A percentile compares a stretch with the other conserved stretches of the same genome.
Evolutionary conservation across 2,329 filamentous ascomycete genomes (phyloP).

Genomic region (Arachnomyces sp.): DNA sequence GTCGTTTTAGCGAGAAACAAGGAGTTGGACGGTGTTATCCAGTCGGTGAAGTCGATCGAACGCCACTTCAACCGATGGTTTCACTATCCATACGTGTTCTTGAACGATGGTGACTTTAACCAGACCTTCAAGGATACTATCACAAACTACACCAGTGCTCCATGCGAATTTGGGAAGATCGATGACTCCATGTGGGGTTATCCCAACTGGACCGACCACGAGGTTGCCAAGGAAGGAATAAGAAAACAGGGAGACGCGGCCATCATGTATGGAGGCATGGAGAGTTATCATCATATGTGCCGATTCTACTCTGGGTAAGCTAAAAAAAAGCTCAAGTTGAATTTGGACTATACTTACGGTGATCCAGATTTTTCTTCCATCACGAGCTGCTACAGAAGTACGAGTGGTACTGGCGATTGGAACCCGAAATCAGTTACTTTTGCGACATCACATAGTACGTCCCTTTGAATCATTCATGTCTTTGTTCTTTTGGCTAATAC

Average conservation of each 20-base stretch:
- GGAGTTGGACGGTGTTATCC: slow-evolving; percentile 89
- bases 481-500: slow-evolving; percentile 22
- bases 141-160: slow-evolving; percentile 76
- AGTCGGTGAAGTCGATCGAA: slow-evolving; percentile 96
- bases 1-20: slow-evolving; percentile 94
- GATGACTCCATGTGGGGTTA: slow-evolving; percentile 88
- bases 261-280: slow-evolving; percentile 98
- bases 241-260: slow-evolving; percentile 92
- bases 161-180: slow-evolving; percentile 91
- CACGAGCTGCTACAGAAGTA: slow-evolving; percentile 92
- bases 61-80: slow-evolving; percentile 99
- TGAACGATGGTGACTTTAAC: slow-evolving; percentile 97
- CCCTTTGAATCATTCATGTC: slow-evolving; percentile 5
- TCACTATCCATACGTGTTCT: slow-evolving; percentile 95
- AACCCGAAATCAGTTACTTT: slow-evolving; percentile 99
- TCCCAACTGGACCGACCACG: slow-evolving; percentile 90
- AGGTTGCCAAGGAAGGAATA: slow-evolving; percentile 91
- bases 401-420: slow-evolving; percentile 98
- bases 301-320: slow-evolving; percentile 92
- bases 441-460: slow-evolving; percentile 96
- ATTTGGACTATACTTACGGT: slow-evolving; percentile 11
- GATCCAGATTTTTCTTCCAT: slow-evolving; percentile 80
- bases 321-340: slow-evolving; percentile 1
- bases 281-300: slow-evolving; percentile 99
- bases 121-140: slow-evolving; percentile 84